Base-by-base conservation (phyloP, 2,329 filamentous ascomycete species). In the Podosphaera fusca region DNA sequence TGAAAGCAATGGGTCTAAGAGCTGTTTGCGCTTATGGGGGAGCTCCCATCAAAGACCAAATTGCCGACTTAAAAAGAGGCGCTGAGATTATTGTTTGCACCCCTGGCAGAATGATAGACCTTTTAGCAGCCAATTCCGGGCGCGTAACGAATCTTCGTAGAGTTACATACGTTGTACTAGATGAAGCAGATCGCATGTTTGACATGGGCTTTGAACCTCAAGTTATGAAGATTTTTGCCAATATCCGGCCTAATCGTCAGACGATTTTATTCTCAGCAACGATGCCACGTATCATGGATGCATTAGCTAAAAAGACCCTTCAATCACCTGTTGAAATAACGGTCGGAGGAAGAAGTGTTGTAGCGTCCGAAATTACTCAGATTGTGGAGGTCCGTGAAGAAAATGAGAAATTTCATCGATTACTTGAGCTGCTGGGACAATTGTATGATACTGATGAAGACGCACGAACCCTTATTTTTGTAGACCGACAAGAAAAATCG, bases 191-290 rank as follows among this genome's bases (percentile, higher is more conserved):
- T 70, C 84, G 92, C 60, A 96, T 98, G 92, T 95, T 96, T 67
- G 92, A 98, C 69, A 96, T 98, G 92, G 92, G 92, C 12, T 98
- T 98, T 66, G 90, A 95, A 70, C 90, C 92, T 1, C 92, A 98
- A 69, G 89, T 98, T 56, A 92, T 92, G 80, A 95, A 94, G 70
- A 92, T 98, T 58, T 82, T 96, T 67, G 81, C 81, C 62, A 95
- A 92, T 65, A 85, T 95, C 68, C 83, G 92, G 53, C 89, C 92
- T 0, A 86, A 95, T 67, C 82, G 86, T 55, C 92, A 98, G 68
- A 95, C 88, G 0, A 88, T 96, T 55, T 76, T 96, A 31, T 98
- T 96, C 69, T 96, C 92, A 0, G 92, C 92, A 3, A 98, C 92
- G 0, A 95, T 96, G 75, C 92, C 92, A 29, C 81, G 85, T 52